Conservation (phyloP, 768 basidiomycete genomes). For the Xanthoconium purpureum region DNA sequence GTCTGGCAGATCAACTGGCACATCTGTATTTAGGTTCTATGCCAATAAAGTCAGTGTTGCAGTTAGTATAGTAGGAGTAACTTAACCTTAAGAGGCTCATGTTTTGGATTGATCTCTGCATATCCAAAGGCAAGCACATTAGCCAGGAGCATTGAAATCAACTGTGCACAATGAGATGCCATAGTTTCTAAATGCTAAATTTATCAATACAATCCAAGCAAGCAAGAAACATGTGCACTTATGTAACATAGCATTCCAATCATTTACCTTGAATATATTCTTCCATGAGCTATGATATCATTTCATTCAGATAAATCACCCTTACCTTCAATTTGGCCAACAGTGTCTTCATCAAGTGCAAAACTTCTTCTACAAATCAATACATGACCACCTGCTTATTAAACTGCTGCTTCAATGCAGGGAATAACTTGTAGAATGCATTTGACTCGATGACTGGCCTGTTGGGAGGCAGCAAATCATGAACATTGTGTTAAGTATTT, state of each 20-base stretch:
- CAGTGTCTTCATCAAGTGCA: slow-evolving; percentile 55
- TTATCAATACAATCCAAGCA: background rate
- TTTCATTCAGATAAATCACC: background rate
- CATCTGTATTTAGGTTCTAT: slow-evolving; percentile 54
- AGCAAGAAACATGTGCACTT: slow-evolving; percentile 11
- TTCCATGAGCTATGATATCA: background rate
- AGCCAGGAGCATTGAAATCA: slow-evolving; percentile 40
- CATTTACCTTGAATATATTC: slow-evolving; percentile 46
- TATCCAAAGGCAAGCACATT: slow-evolving; percentile 48
- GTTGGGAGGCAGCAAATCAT: background rate
- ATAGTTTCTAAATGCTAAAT: slow-evolving; percentile 39
- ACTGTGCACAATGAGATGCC: slow-evolving; percentile 47
- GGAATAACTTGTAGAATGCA: slow-evolving; percentile 56
- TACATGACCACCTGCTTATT: slow-evolving; percentile 51
- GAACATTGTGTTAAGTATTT: background rate
- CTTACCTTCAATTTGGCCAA: slow-evolving; percentile 68
- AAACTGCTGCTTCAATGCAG: slow-evolving; percentile 42
- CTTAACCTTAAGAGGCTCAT: slow-evolving; percentile 50
- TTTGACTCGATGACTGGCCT: slow-evolving; percentile 59
- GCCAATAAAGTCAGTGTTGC: background rate
- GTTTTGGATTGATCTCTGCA: slow-evolving; percentile 44
- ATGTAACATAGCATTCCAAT: slow-evolving; percentile 66
- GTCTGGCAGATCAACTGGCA: slow-evolving; percentile 37
- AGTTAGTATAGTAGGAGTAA: no score
- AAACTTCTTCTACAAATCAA: slow-evolving; percentile 49